phyloP scores from a whole-genome alignment of 2,329 filamentous ascomycete genomes.

The Aphanocladium album region DNA sequence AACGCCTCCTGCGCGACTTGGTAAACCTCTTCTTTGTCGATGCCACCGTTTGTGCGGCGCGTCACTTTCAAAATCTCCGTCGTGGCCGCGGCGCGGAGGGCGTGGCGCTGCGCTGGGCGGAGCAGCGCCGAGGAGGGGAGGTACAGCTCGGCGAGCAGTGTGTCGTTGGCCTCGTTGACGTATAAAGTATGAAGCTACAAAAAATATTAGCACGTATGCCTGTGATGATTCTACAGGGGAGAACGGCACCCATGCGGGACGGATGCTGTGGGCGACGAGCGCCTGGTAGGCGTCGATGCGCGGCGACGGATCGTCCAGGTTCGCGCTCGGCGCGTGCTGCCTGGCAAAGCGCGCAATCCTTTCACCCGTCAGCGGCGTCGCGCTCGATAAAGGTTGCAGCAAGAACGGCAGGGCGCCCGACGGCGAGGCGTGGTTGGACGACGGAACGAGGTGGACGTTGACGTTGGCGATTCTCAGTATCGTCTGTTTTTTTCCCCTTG shows the following conservation, averaged over 20 bases:
- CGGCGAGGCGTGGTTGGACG: constrained; percentile 90
- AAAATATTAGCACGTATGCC: neutral
- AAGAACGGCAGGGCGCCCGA: constrained; percentile 86
- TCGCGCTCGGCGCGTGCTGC: constrained; percentile 32
- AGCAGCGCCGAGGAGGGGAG: constrained; percentile 63
- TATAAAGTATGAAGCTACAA: constrained; percentile 73
- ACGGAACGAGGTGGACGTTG: constrained; percentile 60
- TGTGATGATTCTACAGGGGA: neutral
- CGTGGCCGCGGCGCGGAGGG: constrained; percentile 68
- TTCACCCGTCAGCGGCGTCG: constrained; percentile 38
- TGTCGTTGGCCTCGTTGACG: constrained; percentile 61
- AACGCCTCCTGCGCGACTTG: constrained; percentile 41
- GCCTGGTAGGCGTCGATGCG: constrained; percentile 72
- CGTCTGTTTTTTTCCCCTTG: constrained; percentile 54
- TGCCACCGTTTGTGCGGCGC: constrained; percentile 28
- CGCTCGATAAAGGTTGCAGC: constrained; percentile 31
- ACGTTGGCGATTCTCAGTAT: constrained; percentile 75
- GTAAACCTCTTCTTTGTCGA: constrained; percentile 36
- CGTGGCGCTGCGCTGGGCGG: constrained; percentile 54
- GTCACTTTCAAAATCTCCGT: constrained; percentile 65
- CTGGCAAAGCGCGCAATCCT: constrained; percentile 66
- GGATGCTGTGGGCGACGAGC: constrained; percentile 70
- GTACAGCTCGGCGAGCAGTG: constrained; percentile 68
- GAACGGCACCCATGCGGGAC: constrained; percentile 70
- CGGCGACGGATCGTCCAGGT: constrained; percentile 44